Evolutionary conservation across 2,329 filamentous ascomycete species (phyloP).

Genomic region (Xylaria polymorpha): DNA sequence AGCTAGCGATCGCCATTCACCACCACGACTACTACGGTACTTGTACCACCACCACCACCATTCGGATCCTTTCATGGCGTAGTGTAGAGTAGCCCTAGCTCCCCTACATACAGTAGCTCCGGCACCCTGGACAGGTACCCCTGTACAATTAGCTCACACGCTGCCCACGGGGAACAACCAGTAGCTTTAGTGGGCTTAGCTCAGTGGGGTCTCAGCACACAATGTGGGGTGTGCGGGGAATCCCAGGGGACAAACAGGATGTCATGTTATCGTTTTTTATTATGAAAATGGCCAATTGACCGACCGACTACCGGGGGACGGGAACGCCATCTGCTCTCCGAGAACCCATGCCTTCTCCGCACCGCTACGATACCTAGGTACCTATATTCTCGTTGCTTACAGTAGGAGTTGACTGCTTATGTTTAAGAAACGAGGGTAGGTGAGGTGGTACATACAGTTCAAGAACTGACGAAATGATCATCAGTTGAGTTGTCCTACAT

Average conservation of each 20-base stretch:
- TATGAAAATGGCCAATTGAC: not conserved
- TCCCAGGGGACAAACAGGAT: constrained; percentile 8
- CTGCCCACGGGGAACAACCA: not conserved
- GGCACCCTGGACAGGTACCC: not conserved
- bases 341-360: not conserved
- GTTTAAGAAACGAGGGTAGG: not conserved
- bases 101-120: not conserved
- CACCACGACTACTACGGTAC: not conserved
- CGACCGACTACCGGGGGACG: not conserved
- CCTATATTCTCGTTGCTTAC: not conserved
- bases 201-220: not conserved
- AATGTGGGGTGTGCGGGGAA: constrained; percentile 21
- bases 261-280: not conserved
- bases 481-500: not conserved
- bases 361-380: no score
- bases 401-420: no score
- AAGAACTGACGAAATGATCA: not conserved
- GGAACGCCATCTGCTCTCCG: not conserved
- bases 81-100: not conserved
- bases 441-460: not conserved
- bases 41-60: not conserved
- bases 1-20: not conserved
- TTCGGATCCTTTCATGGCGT: not conserved
- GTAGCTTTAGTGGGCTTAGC: not conserved
- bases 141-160: not conserved